A percentile compares a stretch with the other conserved stretches of the same genome.
These are phyloP conservation scores for Tilletia caries DNA, from an alignment of 1,284 basidiomycete species.

Conservation along the genomic window DNA sequence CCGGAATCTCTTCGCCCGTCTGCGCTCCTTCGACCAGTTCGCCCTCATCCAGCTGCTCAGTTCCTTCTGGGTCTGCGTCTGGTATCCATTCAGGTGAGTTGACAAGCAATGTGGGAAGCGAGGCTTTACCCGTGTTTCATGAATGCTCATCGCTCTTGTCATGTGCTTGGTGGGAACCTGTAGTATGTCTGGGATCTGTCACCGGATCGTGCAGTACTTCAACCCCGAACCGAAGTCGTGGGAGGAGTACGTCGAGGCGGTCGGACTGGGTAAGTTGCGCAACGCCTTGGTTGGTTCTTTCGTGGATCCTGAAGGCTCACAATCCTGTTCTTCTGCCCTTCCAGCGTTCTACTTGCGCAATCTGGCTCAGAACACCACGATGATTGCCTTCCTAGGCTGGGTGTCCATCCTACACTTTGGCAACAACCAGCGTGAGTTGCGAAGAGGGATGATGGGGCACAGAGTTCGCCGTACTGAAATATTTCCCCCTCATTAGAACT, in stretches of 20 bases:
- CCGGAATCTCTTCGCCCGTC: conserved; percentile 55
- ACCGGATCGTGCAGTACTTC: conserved; percentile 56
- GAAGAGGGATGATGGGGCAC: too few species aligned
- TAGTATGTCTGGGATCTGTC: conserved; percentile 57
- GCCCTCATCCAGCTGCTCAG: conserved; percentile 60
- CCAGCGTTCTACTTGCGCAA: conserved; percentile 59
- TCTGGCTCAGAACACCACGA: conserved; percentile 62
- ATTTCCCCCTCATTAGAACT: conserved; percentile 45
- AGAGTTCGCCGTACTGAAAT: not conserved
- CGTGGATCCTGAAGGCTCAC: not conserved
- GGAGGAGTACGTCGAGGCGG: conserved; percentile 59
- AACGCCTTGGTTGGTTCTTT: too few species aligned
- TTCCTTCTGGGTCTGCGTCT: conserved; percentile 59
- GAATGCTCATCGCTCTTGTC: not conserved
- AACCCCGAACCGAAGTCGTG: conserved; percentile 58
- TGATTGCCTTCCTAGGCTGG: conserved; percentile 57
- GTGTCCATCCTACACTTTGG: conserved; percentile 60
- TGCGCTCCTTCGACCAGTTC: conserved; percentile 55
- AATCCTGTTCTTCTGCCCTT: not conserved
- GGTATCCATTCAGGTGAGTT: conserved; percentile 58
- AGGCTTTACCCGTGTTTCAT: too few species aligned
- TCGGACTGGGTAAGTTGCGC: conserved; percentile 45
- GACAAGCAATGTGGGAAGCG: too few species aligned
- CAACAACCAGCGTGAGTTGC: conserved; percentile 54
- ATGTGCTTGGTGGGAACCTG: not conserved